A percentile compares a stretch with the other conserved stretches of the same genome.
Conservation (phyloP, 2,329 filamentous ascomycete genomes). For the Ambrosiella xylebori region DNA sequence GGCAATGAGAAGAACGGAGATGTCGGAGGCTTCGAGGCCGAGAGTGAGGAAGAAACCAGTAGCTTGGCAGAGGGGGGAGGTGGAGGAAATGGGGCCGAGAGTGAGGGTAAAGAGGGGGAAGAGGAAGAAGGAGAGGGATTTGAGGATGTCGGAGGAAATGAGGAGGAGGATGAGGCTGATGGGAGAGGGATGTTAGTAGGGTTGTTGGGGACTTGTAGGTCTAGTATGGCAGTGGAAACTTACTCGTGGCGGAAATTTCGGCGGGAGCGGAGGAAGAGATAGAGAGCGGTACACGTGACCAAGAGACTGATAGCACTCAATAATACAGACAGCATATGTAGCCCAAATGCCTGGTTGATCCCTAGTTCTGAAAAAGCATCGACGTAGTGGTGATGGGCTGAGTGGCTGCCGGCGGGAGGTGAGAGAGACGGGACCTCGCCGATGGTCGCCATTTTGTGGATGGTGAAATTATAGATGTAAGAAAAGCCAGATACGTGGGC, state of each 20-base stretch:
- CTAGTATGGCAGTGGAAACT: slow-evolving; percentile 17
- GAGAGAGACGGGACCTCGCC: background rate
- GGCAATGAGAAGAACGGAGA: slow-evolving; percentile 55
- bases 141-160: slow-evolving; percentile 55
- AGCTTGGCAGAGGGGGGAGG: slow-evolving; percentile 45
- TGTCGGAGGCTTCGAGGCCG: slow-evolving; percentile 53
- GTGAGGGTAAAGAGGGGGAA: slow-evolving; percentile 43
- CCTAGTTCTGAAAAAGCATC: background rate
- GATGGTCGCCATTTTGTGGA: background rate
- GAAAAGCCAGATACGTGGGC: background rate
- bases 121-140: slow-evolving; percentile 50
- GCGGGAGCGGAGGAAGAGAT: slow-evolving; percentile 60
- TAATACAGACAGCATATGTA: slow-evolving; percentile 22
- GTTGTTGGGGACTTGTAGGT: slow-evolving; percentile 1
- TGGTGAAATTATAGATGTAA: background rate
- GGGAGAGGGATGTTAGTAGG: background rate
- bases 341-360: slow-evolving; percentile 13
- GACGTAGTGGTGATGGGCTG: background rate
- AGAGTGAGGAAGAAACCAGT: slow-evolving; percentile 50
- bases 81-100: slow-evolving; percentile 30
- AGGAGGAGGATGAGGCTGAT: slow-evolving; percentile 55
- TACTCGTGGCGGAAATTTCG: slow-evolving; percentile 58
- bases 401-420: background rate
- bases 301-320: slow-evolving; percentile 36
- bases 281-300: slow-evolving; percentile 39